Percentiles rank a stretch among this genome's conserved stretches.
phyloP scores from a whole-genome alignment of 2,329 filamentous ascomycete genomes.

The Aphanocladium album region DNA sequence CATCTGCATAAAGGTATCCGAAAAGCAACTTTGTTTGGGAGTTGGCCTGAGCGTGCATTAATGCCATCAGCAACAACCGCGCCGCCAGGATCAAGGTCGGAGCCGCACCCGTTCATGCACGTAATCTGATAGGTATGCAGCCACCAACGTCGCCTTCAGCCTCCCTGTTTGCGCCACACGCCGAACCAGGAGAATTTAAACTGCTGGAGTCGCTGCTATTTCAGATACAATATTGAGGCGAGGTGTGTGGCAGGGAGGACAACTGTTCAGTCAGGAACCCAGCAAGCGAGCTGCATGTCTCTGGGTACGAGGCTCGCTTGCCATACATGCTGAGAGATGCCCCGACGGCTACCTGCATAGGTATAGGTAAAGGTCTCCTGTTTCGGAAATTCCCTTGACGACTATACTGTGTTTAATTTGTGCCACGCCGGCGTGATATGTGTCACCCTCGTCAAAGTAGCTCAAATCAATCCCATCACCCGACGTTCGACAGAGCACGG shows the following conservation, averaged over 20 bases:
- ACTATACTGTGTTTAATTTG: not conserved
- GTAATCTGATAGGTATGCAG: not conserved
- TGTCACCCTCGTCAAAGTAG: not conserved
- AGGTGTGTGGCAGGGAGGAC: not conserved
- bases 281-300: slow-evolving; percentile 3
- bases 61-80: not conserved
- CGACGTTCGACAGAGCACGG: not conserved
- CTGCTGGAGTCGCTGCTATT: not conserved
- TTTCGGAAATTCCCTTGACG: not conserved
- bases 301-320: slow-evolving; percentile 12
- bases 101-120: not conserved
- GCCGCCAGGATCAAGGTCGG: not conserved
- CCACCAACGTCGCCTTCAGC: not conserved
- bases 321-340: not conserved
- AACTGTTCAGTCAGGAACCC: not conserved
- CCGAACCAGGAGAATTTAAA: not conserved
- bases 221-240: not conserved
- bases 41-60: not conserved
- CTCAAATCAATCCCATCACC: not conserved
- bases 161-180: not conserved
- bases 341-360: not conserved
- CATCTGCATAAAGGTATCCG: no score
- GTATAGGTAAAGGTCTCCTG: not conserved
- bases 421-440: not conserved
- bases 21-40: not conserved